Evolutionary conservation across 2,329 filamentous ascomycete genomes (phyloP).

Genomic region (Gyromitra esculenta): DNA sequence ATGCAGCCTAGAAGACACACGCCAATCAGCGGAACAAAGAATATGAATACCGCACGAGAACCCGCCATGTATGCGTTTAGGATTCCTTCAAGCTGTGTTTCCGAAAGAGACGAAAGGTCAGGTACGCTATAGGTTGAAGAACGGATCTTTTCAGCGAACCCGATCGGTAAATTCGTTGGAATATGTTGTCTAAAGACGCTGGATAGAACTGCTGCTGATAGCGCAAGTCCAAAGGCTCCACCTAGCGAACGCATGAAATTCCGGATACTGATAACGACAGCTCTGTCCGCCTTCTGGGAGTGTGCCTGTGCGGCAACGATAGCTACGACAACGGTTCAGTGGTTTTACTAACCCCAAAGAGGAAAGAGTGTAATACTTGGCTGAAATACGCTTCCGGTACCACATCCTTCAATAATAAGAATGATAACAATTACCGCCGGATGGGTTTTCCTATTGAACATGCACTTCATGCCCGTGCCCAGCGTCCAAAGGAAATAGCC

Average conservation of each 20-base stretch:
- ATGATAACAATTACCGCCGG: conserved; percentile 65
- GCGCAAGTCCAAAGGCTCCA: conserved; percentile 26
- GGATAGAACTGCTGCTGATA: conserved; percentile 25
- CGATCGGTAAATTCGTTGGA: conserved; percentile 14
- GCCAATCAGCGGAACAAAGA: conserved; percentile 67
- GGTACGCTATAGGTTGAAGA: conserved; percentile 36
- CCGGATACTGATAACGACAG: conserved; percentile 70
- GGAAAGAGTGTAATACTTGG: conserved; percentile 59
- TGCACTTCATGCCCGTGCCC: conserved; percentile 66
- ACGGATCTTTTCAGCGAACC: conserved; percentile 28
- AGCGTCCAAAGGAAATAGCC: conserved; percentile 64
- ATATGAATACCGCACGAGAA: conserved; percentile 67
- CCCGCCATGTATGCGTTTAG: conserved; percentile 66
- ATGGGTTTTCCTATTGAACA: conserved; percentile 63
- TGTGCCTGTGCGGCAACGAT: conserved; percentile 70
- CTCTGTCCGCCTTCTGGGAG: conserved; percentile 67
- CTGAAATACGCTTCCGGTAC: conserved; percentile 67
- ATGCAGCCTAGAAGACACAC: conserved; percentile 65
- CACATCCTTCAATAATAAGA: conserved; percentile 66
- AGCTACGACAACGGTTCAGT: conserved; percentile 57
- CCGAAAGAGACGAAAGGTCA: conserved; percentile 66
- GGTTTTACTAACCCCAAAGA: not conserved
- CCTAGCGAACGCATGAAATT: conserved; percentile 70
- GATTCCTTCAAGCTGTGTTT: conserved; percentile 60
- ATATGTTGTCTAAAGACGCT: conserved; percentile 15